Evolutionary conservation across 345 rosid genomes (phyloP).

Genomic region (Euphorbia peplus): DNA sequence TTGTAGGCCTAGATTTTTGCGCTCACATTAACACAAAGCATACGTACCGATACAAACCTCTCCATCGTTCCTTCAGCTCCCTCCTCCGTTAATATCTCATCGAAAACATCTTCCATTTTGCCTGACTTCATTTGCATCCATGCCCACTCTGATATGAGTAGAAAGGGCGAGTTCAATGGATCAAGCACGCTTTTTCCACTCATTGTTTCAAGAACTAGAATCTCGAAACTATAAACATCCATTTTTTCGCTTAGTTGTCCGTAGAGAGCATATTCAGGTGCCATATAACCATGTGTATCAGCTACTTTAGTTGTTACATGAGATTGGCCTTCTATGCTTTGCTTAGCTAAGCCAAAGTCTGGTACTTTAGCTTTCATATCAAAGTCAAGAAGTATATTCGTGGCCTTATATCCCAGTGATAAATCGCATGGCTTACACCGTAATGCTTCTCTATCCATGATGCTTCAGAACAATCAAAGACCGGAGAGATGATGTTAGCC

Average conservation of each 20-base stretch:
- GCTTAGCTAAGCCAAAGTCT: slow-evolving; percentile 55
- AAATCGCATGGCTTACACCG: slow-evolving; percentile 51
- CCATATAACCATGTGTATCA: slow-evolving; percentile 56
- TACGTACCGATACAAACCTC: slow-evolving; percentile 53
- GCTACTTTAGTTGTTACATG: slow-evolving; percentile 58
- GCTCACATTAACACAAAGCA: slow-evolving; percentile 56
- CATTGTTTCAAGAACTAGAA: slow-evolving; percentile 47
- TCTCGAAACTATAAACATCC: slow-evolving; percentile 55
- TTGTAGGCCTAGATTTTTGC: slow-evolving; percentile 53
- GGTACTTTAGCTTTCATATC: slow-evolving; percentile 46
- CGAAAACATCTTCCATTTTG: slow-evolving; percentile 31
- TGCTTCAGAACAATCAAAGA: neutral
- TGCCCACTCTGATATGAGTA: slow-evolving; percentile 54
- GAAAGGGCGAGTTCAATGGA: slow-evolving; percentile 29
- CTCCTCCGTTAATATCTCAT: slow-evolving; percentile 33
- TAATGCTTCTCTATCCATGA: too few relatives aligned
- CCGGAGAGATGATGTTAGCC: neutral
- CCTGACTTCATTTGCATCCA: slow-evolving; percentile 42
- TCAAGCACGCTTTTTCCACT: slow-evolving; percentile 52
- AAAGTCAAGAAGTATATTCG: slow-evolving; percentile 45
- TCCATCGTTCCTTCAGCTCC: slow-evolving; percentile 50
- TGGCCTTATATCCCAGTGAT: slow-evolving; percentile 62
- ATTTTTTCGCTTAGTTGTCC: slow-evolving; percentile 56
- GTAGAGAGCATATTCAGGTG: slow-evolving; percentile 52
- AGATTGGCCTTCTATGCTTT: slow-evolving; percentile 47